phyloP scores from a whole-genome alignment of 257 asterid genomes.

The Osmanthus fragrans region DNA sequence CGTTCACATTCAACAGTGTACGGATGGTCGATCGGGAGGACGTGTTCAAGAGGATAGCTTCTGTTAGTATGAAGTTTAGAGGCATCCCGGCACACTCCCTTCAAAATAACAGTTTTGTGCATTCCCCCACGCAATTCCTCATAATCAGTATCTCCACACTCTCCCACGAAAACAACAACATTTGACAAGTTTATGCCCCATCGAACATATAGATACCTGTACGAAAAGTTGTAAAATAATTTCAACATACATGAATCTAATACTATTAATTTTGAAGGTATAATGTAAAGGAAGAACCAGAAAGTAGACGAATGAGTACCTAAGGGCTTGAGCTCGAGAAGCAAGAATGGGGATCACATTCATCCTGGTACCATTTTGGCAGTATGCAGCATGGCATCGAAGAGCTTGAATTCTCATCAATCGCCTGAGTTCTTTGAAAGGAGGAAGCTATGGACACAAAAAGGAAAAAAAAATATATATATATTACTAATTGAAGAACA shows the following conservation, averaged over 20 bases:
- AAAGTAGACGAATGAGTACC: slow-evolving; percentile 37
- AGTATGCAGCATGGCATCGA: slow-evolving; percentile 59
- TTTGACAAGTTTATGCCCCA: slow-evolving; percentile 73
- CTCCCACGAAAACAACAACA: slow-evolving; percentile 65
- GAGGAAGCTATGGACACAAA: slow-evolving; percentile 49
- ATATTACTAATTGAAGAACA: background rate
- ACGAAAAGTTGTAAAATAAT: background rate
- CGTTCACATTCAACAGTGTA: slow-evolving; percentile 41
- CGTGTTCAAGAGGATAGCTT: slow-evolving; percentile 71
- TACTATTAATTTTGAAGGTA: background rate
- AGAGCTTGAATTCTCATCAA: slow-evolving; percentile 73
- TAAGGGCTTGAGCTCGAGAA: slow-evolving; percentile 76
- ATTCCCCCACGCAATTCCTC: slow-evolving; percentile 65
- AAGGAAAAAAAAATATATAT: too few relatives aligned
- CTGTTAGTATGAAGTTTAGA: slow-evolving; percentile 45
- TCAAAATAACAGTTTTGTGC: slow-evolving; percentile 61
- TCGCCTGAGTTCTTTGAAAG: slow-evolving; percentile 60
- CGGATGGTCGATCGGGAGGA: slow-evolving; percentile 43
- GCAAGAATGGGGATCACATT: slow-evolving; percentile 76
- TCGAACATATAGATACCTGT: slow-evolving; percentile 64
- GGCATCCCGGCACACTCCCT: slow-evolving; percentile 44
- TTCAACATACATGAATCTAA: background rate
- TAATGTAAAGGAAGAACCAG: background rate
- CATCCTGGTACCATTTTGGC: slow-evolving; percentile 55
- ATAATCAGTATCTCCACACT: slow-evolving; percentile 73